Percentiles rank a stretch among this genome's conserved stretches.
phyloP scores from a whole-genome alignment of 495 filamentous ascomycete species.

The Penicillium roqueforti region DNA sequence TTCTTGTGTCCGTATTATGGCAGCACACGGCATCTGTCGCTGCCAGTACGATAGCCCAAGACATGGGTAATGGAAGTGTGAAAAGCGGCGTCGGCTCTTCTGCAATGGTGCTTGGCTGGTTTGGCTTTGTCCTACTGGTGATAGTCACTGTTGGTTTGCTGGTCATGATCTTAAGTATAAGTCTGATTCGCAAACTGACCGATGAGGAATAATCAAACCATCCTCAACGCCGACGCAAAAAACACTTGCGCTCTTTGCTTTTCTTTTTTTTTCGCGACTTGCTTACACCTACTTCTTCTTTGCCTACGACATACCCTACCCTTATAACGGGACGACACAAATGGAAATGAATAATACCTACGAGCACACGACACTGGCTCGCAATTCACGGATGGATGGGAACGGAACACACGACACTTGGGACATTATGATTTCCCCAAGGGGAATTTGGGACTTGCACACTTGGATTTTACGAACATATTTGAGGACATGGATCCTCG shows the following conservation, averaged over 20 bases:
- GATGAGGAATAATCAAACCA: slow-evolving; percentile 38
- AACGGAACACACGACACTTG: slow-evolving; percentile 19
- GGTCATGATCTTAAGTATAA: slow-evolving; percentile 92
- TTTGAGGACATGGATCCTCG: slow-evolving; percentile 17
- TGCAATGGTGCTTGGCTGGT: slow-evolving; percentile 97
- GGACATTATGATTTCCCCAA: slow-evolving; percentile 7
- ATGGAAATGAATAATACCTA: slow-evolving; percentile 35
- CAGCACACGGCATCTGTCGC: slow-evolving; percentile 92
- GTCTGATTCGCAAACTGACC: slow-evolving; percentile 56
- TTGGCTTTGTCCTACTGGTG: slow-evolving; percentile 86
- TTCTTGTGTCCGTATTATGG: slow-evolving; percentile 67
- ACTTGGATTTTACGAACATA: slow-evolving; percentile 23
- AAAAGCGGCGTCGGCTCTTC: slow-evolving; percentile 82
- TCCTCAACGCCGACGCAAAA: background rate
- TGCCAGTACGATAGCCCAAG: slow-evolving; percentile 86
- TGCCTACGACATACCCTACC: slow-evolving; percentile 14
- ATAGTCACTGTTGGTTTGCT: slow-evolving; percentile 91
- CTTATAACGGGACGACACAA: slow-evolving; percentile 29
- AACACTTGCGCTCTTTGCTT: slow-evolving; percentile 15
- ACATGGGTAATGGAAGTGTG: slow-evolving; percentile 91
- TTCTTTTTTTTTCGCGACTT: slow-evolving; percentile 17
- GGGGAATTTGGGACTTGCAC: slow-evolving; percentile 19
- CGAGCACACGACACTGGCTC: slow-evolving; percentile 16
- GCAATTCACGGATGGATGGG: slow-evolving; percentile 9
- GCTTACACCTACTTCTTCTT: slow-evolving; percentile 12